Conservation (phyloP, 768 basidiomycete species). For the Roridomyces roridus region DNA sequence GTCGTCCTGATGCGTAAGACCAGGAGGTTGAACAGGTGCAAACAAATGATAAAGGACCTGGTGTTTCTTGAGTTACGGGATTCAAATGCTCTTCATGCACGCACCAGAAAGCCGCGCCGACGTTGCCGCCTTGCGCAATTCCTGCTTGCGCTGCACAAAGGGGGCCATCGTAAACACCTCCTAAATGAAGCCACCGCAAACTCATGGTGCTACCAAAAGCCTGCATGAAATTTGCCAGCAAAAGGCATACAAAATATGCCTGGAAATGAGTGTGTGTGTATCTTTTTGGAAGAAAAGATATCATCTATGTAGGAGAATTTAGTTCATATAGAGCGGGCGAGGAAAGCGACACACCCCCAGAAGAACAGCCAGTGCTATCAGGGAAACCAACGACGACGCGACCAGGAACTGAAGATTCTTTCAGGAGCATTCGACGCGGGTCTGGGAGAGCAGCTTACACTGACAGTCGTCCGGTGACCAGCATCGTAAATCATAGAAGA, state of each 20-base stretch:
- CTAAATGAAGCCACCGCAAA: conserved; percentile 22
- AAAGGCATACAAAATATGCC: conserved; percentile 26
- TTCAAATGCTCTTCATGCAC: not conserved
- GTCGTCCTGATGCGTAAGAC: conserved; percentile 39
- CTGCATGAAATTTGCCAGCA: conserved; percentile 28
- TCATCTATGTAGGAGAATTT: not conserved
- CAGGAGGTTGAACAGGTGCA: conserved; percentile 35
- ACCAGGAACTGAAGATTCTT: not conserved
- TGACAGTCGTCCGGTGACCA: conserved; percentile 9
- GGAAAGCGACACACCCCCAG: conserved; percentile 21
- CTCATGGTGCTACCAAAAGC: conserved; percentile 22
- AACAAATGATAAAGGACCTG: conserved; percentile 23
- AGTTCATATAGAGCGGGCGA: too few species aligned
- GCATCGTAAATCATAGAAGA: conserved; percentile 4
- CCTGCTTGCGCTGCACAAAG: conserved; percentile 31
- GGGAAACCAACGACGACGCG: conserved; percentile 23
- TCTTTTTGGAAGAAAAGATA: conserved; percentile 9
- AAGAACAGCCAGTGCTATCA: conserved; percentile 19
- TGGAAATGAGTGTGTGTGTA: conserved; percentile 28
- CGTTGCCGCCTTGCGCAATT: conserved; percentile 39
- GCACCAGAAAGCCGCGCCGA: conserved; percentile 48
- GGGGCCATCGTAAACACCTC: conserved; percentile 7
- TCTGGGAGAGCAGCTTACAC: conserved; percentile 3
- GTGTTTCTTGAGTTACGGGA: not conserved
- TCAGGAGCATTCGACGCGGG: not conserved